Percentiles rank a stretch among this genome's conserved stretches.
phyloP scores from a whole-genome alignment of 495 filamentous ascomycete genomes.

The Rostrohypoxylon terebratum region DNA sequence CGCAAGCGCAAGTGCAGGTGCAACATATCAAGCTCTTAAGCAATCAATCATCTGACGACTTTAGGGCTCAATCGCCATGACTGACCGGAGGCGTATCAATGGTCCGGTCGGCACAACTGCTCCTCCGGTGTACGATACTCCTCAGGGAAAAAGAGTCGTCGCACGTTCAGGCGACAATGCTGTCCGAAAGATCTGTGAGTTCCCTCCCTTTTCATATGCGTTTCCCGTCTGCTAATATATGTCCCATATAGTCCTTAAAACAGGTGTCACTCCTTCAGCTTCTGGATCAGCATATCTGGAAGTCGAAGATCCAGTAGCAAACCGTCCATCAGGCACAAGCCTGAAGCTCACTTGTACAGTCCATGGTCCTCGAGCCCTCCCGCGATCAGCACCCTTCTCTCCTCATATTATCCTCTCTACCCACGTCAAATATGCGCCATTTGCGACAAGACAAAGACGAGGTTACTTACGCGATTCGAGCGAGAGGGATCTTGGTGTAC shows the following conservation, averaged over 20 bases:
- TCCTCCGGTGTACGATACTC: conserved; percentile 73
- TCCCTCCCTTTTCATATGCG: neutral
- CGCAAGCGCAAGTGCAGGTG: conserved; percentile 18
- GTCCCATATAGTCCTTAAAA: conserved; percentile 77
- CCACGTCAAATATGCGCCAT: conserved; percentile 95
- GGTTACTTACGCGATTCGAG: conserved; percentile 87
- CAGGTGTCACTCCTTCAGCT: conserved; percentile 90
- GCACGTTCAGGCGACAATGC: conserved; percentile 67
- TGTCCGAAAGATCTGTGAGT: conserved; percentile 86
- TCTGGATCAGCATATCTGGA: conserved; percentile 96
- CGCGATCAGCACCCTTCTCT: conserved; percentile 87
- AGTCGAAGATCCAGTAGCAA: conserved; percentile 71
- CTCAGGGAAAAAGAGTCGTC: conserved; percentile 50
- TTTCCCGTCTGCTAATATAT: conserved; percentile 11
- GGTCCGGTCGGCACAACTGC: conserved; percentile 81
- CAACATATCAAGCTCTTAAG: conserved; percentile 18
- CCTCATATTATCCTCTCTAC: conserved; percentile 91
- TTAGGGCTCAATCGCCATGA: conserved; percentile 62
- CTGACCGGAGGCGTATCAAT: conserved; percentile 91
- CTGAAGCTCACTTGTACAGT: conserved; percentile 92
- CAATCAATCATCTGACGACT: conserved; percentile 7
- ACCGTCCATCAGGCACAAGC: conserved; percentile 65
- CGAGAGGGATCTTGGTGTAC: conserved; percentile 90
- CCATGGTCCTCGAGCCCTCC: conserved; percentile 91
- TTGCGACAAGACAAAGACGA: conserved; percentile 82